Evolutionary conservation across 192 early-diverging fungal species (phyloP).

Genomic region (Lunasporangiospora selenospora): DNA sequence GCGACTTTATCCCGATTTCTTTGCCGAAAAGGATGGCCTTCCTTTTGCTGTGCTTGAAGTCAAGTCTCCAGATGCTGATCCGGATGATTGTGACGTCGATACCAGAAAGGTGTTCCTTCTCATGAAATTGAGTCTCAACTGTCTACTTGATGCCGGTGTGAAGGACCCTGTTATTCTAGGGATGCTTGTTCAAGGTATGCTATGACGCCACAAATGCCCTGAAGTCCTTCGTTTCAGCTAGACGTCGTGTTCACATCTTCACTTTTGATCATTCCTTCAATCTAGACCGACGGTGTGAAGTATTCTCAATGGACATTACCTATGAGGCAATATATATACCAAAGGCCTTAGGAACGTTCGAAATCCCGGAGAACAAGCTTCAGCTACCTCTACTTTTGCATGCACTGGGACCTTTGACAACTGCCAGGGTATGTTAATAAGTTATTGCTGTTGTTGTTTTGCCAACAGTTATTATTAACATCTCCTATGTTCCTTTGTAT

Average conservation of each 20-base stretch:
- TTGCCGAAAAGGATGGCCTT: slow-evolving; percentile 12
- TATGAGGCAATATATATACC: slow-evolving; percentile 13
- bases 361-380: slow-evolving; percentile 10
- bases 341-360: slow-evolving; percentile 5
- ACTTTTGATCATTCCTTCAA: neutral
- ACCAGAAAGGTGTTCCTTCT: slow-evolving; percentile 6
- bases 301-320: slow-evolving; percentile 10
- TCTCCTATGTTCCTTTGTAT: neutral
- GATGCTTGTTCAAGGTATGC: slow-evolving; percentile 7
- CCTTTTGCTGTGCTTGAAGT: slow-evolving; percentile 9
- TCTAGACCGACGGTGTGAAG: slow-evolving; percentile 10
- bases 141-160: slow-evolving; percentile 2
- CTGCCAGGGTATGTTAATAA: slow-evolving; percentile 3
- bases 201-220: neutral
- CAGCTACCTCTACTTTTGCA: slow-evolving; percentile 12
- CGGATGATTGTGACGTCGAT: slow-evolving; percentile 7
- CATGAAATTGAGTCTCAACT: slow-evolving; percentile 8
- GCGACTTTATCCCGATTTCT: slow-evolving; percentile 9
- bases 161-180: slow-evolving; percentile 12
- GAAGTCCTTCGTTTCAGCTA: neutral
- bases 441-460: neutral
- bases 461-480: neutral
- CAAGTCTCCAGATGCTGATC: slow-evolving; percentile 9
- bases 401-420: slow-evolving; percentile 15
- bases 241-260: neutral